Conservation (phyloP, 2,329 filamentous ascomycete species). For the Tolypocladium endophyticum region DNA sequence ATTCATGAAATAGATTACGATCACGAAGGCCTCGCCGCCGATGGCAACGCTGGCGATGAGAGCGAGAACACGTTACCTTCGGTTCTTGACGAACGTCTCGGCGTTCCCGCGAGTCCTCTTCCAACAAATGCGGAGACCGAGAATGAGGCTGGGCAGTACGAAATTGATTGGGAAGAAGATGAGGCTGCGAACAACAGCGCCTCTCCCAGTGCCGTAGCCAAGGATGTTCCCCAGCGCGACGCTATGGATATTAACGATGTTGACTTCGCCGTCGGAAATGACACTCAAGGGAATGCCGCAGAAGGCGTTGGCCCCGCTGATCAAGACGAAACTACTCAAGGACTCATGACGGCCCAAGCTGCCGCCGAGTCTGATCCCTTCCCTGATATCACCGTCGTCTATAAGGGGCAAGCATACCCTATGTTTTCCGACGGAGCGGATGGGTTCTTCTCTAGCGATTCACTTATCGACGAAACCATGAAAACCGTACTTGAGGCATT, state of each 20-base stretch:
- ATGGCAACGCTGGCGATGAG: background rate
- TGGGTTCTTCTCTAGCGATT: conserved; percentile 33
- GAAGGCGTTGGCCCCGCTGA: background rate
- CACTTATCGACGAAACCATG: conserved; percentile 31
- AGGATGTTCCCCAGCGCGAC: background rate
- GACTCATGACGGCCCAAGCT: background rate
- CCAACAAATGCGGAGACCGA: background rate
- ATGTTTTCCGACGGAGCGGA: conserved; percentile 24
- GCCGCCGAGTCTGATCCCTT: conserved; percentile 10
- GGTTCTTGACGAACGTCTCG: background rate
- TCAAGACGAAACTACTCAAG: background rate
- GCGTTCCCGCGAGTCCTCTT: background rate
- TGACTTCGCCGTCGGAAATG: background rate
- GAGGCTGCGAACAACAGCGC: background rate
- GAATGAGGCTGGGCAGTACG: conserved; percentile 5
- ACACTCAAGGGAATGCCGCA: background rate
- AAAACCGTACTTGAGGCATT: conserved; percentile 32
- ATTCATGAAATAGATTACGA: conserved; percentile 28
- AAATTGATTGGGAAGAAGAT: conserved; percentile 14
- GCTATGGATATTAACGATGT: background rate
- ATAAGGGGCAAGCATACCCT: conserved; percentile 32
- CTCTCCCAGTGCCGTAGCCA: background rate
- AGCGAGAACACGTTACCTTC: background rate
- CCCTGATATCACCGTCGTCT: conserved; percentile 29
- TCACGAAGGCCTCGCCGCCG: conserved; percentile 9